Conservation (phyloP, 2,329 filamentous ascomycete species). For the Sarocladiaceae sp. region DNA sequence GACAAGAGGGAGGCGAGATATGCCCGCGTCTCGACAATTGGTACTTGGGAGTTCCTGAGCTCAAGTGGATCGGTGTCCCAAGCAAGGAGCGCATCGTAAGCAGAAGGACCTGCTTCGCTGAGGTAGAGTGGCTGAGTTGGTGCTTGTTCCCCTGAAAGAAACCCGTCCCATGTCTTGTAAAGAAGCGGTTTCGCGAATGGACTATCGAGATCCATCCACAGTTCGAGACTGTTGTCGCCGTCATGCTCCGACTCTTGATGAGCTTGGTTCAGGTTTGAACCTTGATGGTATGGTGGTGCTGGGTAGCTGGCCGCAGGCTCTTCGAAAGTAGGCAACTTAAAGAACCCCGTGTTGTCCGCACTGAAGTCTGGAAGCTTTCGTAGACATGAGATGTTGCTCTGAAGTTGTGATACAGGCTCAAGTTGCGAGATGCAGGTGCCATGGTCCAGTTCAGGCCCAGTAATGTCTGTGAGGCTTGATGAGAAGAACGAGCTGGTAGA, state of each 20-base stretch:
- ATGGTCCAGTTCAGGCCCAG: neutral
- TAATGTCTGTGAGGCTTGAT: neutral
- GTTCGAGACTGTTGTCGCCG: slow-evolving; percentile 16
- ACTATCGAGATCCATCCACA: slow-evolving; percentile 44
- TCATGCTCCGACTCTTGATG: slow-evolving; percentile 1
- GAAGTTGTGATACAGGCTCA: neutral
- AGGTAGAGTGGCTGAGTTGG: slow-evolving; percentile 49
- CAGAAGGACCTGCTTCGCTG: slow-evolving; percentile 61
- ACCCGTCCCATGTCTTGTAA: slow-evolving; percentile 68
- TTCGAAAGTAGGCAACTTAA: slow-evolving; percentile 30
- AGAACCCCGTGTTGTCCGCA: slow-evolving; percentile 29
- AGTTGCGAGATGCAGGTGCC: neutral
- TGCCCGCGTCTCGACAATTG: slow-evolving; percentile 41
- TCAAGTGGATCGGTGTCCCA: slow-evolving; percentile 34
- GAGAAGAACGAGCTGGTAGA: slow-evolving; percentile 37
- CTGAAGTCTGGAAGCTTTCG: slow-evolving; percentile 16
- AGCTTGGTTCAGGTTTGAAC: slow-evolving; percentile 11
- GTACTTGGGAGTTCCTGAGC: slow-evolving; percentile 31
- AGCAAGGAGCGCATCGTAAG: slow-evolving; percentile 61
- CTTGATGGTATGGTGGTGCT: slow-evolving; percentile 2
- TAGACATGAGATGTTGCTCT: neutral
- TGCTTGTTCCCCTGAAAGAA: slow-evolving; percentile 36
- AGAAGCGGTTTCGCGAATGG: slow-evolving; percentile 26
- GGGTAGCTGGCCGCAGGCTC: slow-evolving; percentile 6
- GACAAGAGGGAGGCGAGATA: slow-evolving; percentile 58